Evolutionary conservation across 306 rosid species (phyloP).

Genomic region (Cyclanthera cordifolia): DNA sequence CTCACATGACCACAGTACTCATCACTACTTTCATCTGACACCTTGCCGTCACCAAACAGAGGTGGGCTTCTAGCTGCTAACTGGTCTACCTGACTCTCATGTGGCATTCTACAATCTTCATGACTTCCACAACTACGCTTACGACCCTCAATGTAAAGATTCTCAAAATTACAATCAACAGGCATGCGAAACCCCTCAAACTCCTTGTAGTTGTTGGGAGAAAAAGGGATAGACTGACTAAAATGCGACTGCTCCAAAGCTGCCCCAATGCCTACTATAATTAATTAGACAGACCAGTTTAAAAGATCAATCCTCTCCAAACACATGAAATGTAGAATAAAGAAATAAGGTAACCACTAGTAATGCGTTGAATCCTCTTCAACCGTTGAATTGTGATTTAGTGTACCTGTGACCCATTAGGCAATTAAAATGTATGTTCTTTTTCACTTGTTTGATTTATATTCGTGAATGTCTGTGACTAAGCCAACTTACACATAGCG

Average conservation of each 20-base stretch:
- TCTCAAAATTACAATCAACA: conserved; percentile 18
- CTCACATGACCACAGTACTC: conserved; percentile 41
- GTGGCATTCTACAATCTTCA: not conserved
- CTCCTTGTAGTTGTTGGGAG: conserved; percentile 21
- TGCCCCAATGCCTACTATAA: not conserved
- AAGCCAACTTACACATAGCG: no score
- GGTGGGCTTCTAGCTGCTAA: conserved; percentile 48
- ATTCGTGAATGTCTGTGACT: no score
- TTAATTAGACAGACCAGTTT: not conserved
- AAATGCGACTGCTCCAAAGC: not conserved
- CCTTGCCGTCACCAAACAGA: conserved; percentile 51
- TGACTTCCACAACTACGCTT: not conserved
- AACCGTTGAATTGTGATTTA: not conserved
- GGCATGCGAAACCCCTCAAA: conserved; percentile 7
- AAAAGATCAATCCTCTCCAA: not conserved
- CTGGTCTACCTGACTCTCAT: conserved; percentile 31
- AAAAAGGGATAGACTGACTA: conserved; percentile 16
- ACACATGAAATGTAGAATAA: not conserved
- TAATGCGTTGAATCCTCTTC: not conserved
- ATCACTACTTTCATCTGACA: conserved; percentile 53
- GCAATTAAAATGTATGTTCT: not conserved
- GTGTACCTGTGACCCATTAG: not conserved
- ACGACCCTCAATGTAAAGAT: conserved; percentile 13
- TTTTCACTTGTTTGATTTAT: not conserved
- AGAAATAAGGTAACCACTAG: not conserved